Conservation (phyloP, 331 rosid genomes). For the Malus hybrid region DNA sequence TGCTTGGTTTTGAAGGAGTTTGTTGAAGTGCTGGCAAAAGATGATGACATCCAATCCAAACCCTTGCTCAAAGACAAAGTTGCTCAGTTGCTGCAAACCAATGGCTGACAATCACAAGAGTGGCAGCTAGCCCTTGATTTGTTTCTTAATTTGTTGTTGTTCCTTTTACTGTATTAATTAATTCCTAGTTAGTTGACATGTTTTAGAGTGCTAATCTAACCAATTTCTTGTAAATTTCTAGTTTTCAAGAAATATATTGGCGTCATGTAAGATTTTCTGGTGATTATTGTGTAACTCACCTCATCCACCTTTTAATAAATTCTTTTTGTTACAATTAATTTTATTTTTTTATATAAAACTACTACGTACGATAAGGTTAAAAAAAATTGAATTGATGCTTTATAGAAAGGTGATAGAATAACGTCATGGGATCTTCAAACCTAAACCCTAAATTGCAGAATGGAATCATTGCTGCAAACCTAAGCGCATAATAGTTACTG, state of each 20-base stretch:
- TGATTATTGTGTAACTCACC: no score
- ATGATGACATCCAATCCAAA: neutral
- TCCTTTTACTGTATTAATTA: neutral
- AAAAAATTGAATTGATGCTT: no score
- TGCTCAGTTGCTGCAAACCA: neutral
- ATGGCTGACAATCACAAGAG: neutral
- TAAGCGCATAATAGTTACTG: no score
- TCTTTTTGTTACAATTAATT: no score
- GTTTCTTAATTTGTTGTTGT: neutral
- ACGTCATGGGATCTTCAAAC: no score
- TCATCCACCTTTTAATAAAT: no score
- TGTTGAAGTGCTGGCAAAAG: constrained; percentile 29
- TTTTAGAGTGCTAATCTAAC: constrained; percentile 3
- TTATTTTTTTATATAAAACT: no score
- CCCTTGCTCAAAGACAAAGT: constrained; percentile 1
- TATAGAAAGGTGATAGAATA: no score
- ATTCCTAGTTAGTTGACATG: neutral
- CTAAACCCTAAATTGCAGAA: no score
- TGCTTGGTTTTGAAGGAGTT: constrained; percentile 54
- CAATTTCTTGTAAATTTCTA: constrained; percentile 8
- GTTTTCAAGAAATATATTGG: constrained; percentile 1
- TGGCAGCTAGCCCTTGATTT: neutral
- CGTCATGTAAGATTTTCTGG: neutral
- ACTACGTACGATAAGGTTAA: no score
- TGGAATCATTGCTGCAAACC: no score